These are phyloP conservation scores for Nothopassalora personata DNA, from an alignment of 2,329 filamentous ascomycete species.

Conservation along the genomic window DNA sequence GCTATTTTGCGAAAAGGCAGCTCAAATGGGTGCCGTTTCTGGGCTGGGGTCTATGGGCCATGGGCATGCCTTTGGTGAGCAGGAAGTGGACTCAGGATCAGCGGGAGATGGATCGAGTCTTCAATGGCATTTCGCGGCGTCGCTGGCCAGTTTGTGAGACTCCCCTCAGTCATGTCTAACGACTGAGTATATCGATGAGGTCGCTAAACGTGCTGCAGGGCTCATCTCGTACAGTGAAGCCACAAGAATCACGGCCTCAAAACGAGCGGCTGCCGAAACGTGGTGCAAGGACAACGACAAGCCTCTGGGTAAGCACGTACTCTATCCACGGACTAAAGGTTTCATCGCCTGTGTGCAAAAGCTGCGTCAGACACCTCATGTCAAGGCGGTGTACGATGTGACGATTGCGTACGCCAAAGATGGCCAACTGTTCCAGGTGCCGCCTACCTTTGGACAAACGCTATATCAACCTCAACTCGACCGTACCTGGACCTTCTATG, in stretches of 20 bases:
- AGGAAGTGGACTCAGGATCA: constrained; percentile 55
- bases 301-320: constrained; percentile 51
- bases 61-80: constrained; percentile 60
- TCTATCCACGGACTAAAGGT: constrained; percentile 57
- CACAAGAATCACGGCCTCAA: constrained; percentile 53
- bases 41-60: constrained; percentile 60
- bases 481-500: constrained; percentile 29
- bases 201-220: constrained; percentile 39
- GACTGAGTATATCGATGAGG: background rate
- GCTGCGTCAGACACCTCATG: constrained; percentile 35
- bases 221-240: constrained; percentile 61
- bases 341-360: constrained; percentile 57
- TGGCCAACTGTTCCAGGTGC: constrained; percentile 25
- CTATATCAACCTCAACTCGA: constrained; percentile 24
- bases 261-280: constrained; percentile 46
- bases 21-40: constrained; percentile 56
- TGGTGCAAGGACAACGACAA: constrained; percentile 51
- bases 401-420: constrained; percentile 35
- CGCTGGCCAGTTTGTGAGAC: constrained; percentile 55
- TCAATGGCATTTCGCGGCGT: constrained; percentile 48
- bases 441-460: constrained; percentile 32
- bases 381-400: constrained; percentile 37
- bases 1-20: constrained; percentile 59
- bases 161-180: background rate
- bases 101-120: constrained; percentile 53